These are phyloP conservation scores for Pyrenophora graminea DNA, from an alignment of 2,329 filamentous ascomycete species.

Conservation along the genomic window DNA sequence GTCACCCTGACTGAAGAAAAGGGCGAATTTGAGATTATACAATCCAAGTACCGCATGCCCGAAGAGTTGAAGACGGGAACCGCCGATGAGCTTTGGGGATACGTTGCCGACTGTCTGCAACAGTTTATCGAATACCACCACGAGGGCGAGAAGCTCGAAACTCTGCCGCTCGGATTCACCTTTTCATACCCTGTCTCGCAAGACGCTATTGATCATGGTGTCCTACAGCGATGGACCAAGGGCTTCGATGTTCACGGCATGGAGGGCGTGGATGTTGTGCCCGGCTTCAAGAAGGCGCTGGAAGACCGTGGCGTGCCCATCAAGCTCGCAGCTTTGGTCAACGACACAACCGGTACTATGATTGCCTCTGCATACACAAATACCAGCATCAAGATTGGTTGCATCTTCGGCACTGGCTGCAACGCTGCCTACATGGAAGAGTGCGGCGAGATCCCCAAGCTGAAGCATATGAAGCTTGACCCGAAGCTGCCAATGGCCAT, in stretches of 20 bases:
- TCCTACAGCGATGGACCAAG: conserved; percentile 96
- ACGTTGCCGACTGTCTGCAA: conserved; percentile 89
- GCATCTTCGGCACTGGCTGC: conserved; percentile 97
- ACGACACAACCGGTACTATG: conserved; percentile 95
- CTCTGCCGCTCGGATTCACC: conserved; percentile 85
- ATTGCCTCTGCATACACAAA: conserved; percentile 99
- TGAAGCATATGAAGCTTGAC: conserved; percentile 87
- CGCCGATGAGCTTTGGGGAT: conserved; percentile 89
- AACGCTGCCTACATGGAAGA: conserved; percentile 99
- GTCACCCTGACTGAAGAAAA: conserved; percentile 86
- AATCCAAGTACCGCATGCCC: conserved; percentile 95
- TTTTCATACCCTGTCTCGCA: conserved; percentile 96
- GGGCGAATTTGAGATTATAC: conserved; percentile 93
- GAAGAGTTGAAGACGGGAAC: conserved; percentile 89
- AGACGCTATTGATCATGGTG: conserved; percentile 89
- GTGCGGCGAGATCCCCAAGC: conserved; percentile 87
- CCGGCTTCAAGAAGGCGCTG: conserved; percentile 81
- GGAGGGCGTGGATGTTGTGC: conserved; percentile 88
- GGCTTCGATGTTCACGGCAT: conserved; percentile 93
- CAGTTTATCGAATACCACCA: conserved; percentile 92
- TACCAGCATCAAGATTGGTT: conserved; percentile 87
- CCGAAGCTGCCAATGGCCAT: conserved; percentile 87
- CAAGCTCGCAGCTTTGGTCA: conserved; percentile 90
- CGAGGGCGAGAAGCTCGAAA: conserved; percentile 64
- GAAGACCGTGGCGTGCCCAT: conserved; percentile 80